Base-by-base conservation (phyloP, 345 rosid species). In the Arabidopsis suecica region DNA sequence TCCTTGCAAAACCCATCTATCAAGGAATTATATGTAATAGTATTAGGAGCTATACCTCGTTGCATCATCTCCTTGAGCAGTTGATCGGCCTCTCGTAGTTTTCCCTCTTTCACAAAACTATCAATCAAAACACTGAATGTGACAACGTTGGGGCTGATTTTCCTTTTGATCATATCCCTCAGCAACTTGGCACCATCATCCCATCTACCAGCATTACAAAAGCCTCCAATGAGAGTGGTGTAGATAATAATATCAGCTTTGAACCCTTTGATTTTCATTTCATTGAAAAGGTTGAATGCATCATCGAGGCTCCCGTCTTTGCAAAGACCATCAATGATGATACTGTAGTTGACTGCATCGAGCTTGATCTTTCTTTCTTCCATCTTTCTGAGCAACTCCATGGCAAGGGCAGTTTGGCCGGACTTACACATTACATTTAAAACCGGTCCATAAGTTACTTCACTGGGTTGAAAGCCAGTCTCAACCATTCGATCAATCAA, bases 101-200 rank as follows among this genome's bases (percentile, higher is more conserved):
- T 76, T 51, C 81, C 69, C 5, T 56, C 65, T 61, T 79, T 79
- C 48, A 74, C 37, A 40, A 75, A 44, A 40, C 44, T 33, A 25
- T 75, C 62, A 57, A 79, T 44, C 73, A 82, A 22, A 0, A 0
- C 7, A 45, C 0, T 70, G 37, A 70, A 70, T 0, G 74, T 70
- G 66, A 58, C 0, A 1, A 14, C 16, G 56, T 58, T 0, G 0
- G 65, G 74, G 5, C 5, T 18, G 36, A 69, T 34, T 5, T 9
- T 57, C 30, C 48, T 68, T 6, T 0, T 22, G n/a, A 63, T 25
- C 83, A 82, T 79, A 41, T 79, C 85, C 18, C 34, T 73, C 28
- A 82, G 16, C 59, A 83, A 63, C 13, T 51, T n/a, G 1, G 41
- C 51, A 33, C 60, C 78, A 22, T 62, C 73, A 28, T 72, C 6